Percentiles rank a stretch among this genome's conserved stretches.
phyloP scores from a whole-genome alignment of 306 rosid genomes.

The Prosopis cineraria region DNA sequence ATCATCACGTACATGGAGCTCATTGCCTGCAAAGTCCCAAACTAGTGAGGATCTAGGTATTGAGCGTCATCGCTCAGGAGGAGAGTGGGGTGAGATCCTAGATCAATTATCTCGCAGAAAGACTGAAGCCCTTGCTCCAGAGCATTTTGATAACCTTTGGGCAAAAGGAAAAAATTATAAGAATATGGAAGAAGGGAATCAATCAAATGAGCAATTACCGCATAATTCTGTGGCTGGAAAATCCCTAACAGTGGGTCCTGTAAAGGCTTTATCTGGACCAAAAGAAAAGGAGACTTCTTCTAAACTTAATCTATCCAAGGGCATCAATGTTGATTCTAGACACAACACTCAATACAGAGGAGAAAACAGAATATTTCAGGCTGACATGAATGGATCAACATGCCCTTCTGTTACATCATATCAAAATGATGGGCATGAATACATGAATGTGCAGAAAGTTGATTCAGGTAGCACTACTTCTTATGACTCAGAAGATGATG shows the following conservation, averaged over 20 bases:
- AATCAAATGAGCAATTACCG: constrained; percentile 47
- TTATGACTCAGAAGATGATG: constrained; percentile 87
- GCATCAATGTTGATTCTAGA: constrained; percentile 47
- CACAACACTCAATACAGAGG: constrained; percentile 35
- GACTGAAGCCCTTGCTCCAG: constrained; percentile 93
- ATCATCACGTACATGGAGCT: constrained; percentile 76
- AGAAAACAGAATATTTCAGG: constrained; percentile 37
- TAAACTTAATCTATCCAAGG: constrained; percentile 52
- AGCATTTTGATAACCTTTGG: constrained; percentile 94
- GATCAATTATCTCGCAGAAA: constrained; percentile 85
- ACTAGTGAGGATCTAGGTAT: constrained; percentile 47
- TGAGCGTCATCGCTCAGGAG: constrained; percentile 59
- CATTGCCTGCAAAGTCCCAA: constrained; percentile 55
- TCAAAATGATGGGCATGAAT: constrained; percentile 52
- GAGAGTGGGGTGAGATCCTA: constrained; percentile 94
- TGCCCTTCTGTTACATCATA: constrained; percentile 40
- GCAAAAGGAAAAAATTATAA: constrained; percentile 80
- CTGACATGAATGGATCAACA: constrained; percentile 43
- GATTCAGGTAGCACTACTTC: constrained; percentile 78
- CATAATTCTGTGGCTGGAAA: constrained; percentile 52
- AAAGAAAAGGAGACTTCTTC: constrained; percentile 43
- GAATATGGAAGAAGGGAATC: constrained; percentile 61
- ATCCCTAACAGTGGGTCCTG: constrained; percentile 40
- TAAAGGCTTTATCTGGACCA: constrained; percentile 49
- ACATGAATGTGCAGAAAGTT: constrained; percentile 38